Evolutionary conservation across 2,329 filamentous ascomycete genomes (phyloP).

Genomic region (Diaporthe sp.): DNA sequence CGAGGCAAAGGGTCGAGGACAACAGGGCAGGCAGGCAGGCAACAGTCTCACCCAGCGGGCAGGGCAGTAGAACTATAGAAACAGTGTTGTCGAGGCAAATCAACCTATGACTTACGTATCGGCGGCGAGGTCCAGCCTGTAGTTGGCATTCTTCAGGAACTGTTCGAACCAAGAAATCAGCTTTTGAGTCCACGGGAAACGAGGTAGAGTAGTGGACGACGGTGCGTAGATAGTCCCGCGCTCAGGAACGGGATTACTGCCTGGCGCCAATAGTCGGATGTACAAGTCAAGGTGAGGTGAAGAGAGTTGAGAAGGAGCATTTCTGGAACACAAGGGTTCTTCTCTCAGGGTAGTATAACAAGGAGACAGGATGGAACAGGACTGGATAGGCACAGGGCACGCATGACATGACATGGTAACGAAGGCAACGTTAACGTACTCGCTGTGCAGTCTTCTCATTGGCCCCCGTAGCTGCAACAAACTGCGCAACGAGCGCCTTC

Average conservation of each 20-base stretch:
- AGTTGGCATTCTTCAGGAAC: slow-evolving; percentile 63
- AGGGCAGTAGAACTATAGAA: background rate
- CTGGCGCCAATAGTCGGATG: background rate
- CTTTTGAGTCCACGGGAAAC: background rate
- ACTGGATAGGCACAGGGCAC: background rate
- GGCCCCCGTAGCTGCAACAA: slow-evolving; percentile 37
- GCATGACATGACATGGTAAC: background rate
- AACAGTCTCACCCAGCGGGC: background rate
- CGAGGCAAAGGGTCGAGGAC: background rate
- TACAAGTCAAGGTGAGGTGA: background rate
- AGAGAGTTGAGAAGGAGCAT: background rate
- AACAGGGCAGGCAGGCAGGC: background rate
- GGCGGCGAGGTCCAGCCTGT: slow-evolving; percentile 66
- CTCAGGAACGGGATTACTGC: background rate
- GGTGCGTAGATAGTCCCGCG: background rate
- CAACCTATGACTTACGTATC: slow-evolving; percentile 65
- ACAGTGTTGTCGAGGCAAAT: slow-evolving; percentile 31
- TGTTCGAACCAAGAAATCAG: slow-evolving; percentile 46
- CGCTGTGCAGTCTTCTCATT: slow-evolving; percentile 40
- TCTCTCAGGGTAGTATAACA: background rate
- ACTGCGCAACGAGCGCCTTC: slow-evolving; percentile 37
- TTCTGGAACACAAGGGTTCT: background rate
- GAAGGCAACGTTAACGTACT: slow-evolving; percentile 29
- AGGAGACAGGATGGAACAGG: background rate
- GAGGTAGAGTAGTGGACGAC: background rate